Percentiles rank a stretch among this genome's conserved stretches.
Evolutionary conservation across 2,329 filamentous ascomycete species (phyloP).

Genomic region (Colletotrichum shisoi): DNA sequence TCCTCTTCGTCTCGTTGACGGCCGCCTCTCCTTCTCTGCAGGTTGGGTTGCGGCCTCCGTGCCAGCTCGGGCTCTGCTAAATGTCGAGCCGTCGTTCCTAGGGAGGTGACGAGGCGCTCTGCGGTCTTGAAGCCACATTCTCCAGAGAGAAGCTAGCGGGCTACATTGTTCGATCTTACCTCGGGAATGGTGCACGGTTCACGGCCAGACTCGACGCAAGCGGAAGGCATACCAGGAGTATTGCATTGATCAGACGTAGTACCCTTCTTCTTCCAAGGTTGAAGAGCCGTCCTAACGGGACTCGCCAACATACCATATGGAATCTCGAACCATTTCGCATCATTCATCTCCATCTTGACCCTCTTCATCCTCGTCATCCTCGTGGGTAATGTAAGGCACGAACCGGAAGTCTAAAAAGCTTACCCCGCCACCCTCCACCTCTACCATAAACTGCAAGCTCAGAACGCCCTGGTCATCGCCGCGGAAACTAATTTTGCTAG

Average conservation of each 20-base stretch:
- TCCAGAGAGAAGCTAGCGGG: constrained; percentile 22
- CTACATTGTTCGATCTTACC: constrained; percentile 13
- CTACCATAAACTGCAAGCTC: constrained; percentile 95
- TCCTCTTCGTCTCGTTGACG: background rate
- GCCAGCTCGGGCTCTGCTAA: constrained; percentile 4
- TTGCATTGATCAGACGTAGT: too few species aligned
- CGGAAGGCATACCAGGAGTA: constrained; percentile 13
- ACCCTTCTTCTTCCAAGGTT: too few species aligned
- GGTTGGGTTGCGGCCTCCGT: background rate
- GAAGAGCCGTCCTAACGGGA: too few species aligned
- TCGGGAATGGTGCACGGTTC: constrained; percentile 31
- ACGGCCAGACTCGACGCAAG: constrained; percentile 22
- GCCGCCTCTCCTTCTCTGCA: background rate
- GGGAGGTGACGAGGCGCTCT: constrained; percentile 15
- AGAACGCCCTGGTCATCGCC: constrained; percentile 89
- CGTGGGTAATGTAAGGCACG: constrained; percentile 73
- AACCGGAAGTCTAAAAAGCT: constrained; percentile 86
- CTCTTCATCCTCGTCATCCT: constrained; percentile 59
- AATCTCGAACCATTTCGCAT: background rate
- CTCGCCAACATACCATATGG: background rate
- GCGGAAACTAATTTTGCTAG: constrained; percentile 89
- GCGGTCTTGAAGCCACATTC: constrained; percentile 8
- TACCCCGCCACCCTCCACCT: constrained; percentile 73
- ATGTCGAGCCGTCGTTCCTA: constrained; percentile 24
- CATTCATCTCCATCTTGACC: constrained; percentile 47